Evolutionary conservation across 1,284 basidiomycete species (phyloP).

Genomic region (Ustilago vetiveriae): DNA sequence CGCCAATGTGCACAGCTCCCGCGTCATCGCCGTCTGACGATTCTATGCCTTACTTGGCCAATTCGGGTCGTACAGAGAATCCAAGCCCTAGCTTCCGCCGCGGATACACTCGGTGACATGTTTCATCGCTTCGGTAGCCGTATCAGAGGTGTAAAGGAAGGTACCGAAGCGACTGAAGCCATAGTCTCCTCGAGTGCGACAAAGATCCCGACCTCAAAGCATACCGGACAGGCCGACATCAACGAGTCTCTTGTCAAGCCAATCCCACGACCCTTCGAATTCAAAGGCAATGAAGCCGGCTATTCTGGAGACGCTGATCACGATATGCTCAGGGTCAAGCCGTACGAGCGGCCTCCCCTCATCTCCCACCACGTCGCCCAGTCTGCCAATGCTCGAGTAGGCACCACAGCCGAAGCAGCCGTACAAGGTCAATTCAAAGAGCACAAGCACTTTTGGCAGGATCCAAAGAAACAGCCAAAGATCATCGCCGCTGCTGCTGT

Average conservation of each 20-base stretch:
- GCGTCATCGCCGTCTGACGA: no score
- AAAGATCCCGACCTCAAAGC: no score
- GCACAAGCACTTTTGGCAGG: conserved; percentile 4
- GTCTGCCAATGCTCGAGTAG: neutral
- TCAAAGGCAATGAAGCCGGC: conserved; percentile 14
- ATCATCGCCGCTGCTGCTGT: neutral
- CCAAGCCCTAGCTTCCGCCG: neutral
- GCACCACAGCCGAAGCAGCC: neutral
- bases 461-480: conserved; percentile 4
- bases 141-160: conserved; percentile 3
- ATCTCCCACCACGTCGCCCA: neutral
- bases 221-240: neutral
- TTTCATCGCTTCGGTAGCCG: conserved; percentile 4
- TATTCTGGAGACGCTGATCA: conserved; percentile 20
- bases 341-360: conserved; percentile 10
- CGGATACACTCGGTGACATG: conserved; percentile 1
- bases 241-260: neutral
- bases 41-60: no score
- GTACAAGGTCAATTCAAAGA: neutral
- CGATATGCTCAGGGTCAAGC: neutral
- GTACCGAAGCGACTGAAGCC: conserved; percentile 1
- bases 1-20: no score
- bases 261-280: conserved; percentile 1
- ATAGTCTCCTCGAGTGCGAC: neutral
- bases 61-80: conserved; percentile 3